Evolutionary conservation across 805 yeast genomes (phyloP), one percentile per base, ranked within the genome.

Genomic region (Saturnispora bothae): DNA sequence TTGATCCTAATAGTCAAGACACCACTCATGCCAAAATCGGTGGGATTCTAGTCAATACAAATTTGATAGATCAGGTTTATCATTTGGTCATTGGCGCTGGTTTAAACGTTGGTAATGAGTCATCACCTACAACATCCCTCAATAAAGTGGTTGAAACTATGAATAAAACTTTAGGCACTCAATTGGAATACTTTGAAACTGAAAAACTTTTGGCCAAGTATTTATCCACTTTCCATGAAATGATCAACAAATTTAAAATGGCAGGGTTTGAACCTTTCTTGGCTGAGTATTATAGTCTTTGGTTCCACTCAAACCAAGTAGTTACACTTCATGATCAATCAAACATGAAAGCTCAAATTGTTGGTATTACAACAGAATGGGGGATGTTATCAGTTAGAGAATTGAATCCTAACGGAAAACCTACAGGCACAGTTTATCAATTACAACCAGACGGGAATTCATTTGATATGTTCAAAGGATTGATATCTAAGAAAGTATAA

Each of bases 391-490:
- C 77, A 12, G 98, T 83, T 2, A 77, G 74, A 43, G 95, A 83
- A 45, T 56, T 77, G 6, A 70, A 71, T 35, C 47, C 58, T 4
- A 51, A 58, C 12, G 69, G 68, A 17, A 52, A 48, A 10, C 63
- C 63, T 13, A 73, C 78, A 2, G 83, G 84, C 0, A 67, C 63
- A 30, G 62, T 51, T 4, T 77, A 69, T 46, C 80, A 84, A 48
- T 61, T 92, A 33, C 96, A 88, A 56, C 97, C 99, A 0, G 98
- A 92, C 58, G 98, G 99, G 1, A 92, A 92, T 55, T 84, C 96
- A 3, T 92, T 92, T 52, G 97, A 92, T 56, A 88, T 92, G 69
- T 82, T 92, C 63, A 80, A 71, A 48, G 97, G 97, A 0, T 65
- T 92, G 46, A 81, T 89, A 14, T 81, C 78, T 15, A 76, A 65